phyloP scores from a whole-genome alignment of 2,329 filamentous ascomycete genomes.

The Aureobasidium sp. region DNA sequence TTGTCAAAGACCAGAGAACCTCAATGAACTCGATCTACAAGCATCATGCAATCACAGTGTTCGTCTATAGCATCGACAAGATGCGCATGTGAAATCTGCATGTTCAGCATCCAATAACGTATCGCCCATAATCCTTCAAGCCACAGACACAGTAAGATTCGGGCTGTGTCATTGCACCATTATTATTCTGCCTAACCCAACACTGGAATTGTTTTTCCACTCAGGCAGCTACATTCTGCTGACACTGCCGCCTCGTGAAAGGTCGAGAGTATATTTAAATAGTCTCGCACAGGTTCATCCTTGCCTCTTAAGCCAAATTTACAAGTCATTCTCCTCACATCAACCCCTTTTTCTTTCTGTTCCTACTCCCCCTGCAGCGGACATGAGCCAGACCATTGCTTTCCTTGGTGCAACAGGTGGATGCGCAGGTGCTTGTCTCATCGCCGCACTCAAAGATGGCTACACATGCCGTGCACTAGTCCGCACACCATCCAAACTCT shows the following conservation, averaged over 20 bases:
- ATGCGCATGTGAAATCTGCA: neutral
- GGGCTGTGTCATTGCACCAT: too few species aligned
- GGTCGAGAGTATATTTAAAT: neutral
- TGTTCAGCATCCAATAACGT: neutral
- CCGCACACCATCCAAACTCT: conserved; percentile 57
- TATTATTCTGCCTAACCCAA: too few species aligned
- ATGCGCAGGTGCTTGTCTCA: conserved; percentile 49
- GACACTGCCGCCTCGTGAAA: neutral
- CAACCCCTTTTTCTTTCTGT: neutral
- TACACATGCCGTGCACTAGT: conserved; percentile 54
- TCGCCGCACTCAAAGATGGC: conserved; percentile 47
- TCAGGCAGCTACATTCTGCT: conserved; percentile 4
- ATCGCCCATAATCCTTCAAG: conserved; percentile 6
- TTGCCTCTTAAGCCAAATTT: too few species aligned
- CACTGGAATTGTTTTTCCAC: neutral
- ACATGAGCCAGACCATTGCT: conserved; percentile 41
- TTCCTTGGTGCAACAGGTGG: conserved; percentile 62
- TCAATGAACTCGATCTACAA: too few species aligned
- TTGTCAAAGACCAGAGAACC: too few species aligned
- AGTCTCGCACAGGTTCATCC: neutral
- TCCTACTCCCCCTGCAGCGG: neutral
- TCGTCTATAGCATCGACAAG: neutral
- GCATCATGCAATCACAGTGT: too few species aligned
- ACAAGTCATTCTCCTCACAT: too few species aligned
- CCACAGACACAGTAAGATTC: conserved; percentile 8